phyloP scores from a whole-genome alignment of 331 rosid genomes.

The Malus hybrid region DNA sequence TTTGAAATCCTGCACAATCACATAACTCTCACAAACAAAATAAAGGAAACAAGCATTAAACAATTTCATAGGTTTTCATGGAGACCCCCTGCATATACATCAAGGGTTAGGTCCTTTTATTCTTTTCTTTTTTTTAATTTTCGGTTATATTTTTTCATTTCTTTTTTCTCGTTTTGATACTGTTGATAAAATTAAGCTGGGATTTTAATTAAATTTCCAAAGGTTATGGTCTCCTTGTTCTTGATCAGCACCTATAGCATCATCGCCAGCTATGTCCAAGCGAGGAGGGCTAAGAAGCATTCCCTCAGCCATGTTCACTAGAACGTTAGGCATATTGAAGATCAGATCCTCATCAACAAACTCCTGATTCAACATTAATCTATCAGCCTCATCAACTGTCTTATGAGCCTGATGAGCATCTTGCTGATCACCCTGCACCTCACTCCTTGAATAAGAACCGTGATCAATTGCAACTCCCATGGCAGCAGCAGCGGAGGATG shows the following conservation, averaged over 20 bases:
- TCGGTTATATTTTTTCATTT: neutral
- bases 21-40: neutral
- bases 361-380: slow-evolving; percentile 2
- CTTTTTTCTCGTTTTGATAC: neutral
- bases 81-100: neutral
- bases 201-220: slow-evolving; percentile 49
- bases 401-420: neutral
- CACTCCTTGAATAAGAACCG: neutral
- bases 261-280: slow-evolving; percentile 36
- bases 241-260: neutral
- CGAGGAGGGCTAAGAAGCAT: slow-evolving; percentile 91
- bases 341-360: slow-evolving; percentile 85
- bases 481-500: slow-evolving; percentile 56
- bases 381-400: slow-evolving; percentile 8
- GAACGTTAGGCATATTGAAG: slow-evolving; percentile 79
- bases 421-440: neutral
- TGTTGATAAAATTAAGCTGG: neutral
- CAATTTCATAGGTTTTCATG: slow-evolving; percentile 1
- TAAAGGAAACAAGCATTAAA: neutral
- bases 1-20: neutral
- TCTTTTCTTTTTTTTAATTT: neutral
- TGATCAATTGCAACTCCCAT: slow-evolving; percentile 35
- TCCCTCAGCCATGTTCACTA: slow-evolving; percentile 86
- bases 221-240: slow-evolving; percentile 41
- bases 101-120: neutral